Percentiles rank a stretch among this genome's conserved stretches.
Conservation (phyloP, 208 protist genomes). For the Acanthamoeba quina region DNA sequence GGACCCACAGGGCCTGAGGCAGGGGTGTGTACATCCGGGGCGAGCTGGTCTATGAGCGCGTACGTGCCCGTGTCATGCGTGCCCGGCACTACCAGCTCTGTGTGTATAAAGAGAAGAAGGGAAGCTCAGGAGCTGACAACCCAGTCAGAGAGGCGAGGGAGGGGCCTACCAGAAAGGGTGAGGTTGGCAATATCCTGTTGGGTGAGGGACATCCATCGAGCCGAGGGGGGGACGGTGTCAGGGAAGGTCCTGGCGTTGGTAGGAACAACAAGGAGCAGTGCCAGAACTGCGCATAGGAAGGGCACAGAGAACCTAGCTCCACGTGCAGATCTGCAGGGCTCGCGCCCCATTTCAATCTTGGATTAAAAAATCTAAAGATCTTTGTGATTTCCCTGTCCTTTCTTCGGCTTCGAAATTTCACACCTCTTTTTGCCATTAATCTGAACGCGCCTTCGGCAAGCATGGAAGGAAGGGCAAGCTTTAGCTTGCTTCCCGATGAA, state of each 20-base stretch:
- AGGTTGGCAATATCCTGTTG: background rate
- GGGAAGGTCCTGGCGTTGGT: too few relatives aligned
- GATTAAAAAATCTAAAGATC: too few relatives aligned
- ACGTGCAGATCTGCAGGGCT: too few relatives aligned
- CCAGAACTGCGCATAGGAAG: too few relatives aligned
- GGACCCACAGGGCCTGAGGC: background rate
- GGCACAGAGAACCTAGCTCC: too few relatives aligned
- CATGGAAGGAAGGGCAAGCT: background rate
- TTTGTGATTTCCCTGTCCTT: too few relatives aligned
- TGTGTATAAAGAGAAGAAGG: background rate
- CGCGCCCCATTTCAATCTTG: too few relatives aligned
- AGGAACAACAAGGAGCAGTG: too few relatives aligned
- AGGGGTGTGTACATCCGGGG: background rate
- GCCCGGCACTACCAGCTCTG: slow-evolving; percentile 27
- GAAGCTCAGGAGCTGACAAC: background rate
- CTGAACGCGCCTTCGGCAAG: too few relatives aligned
- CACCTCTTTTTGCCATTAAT: too few relatives aligned
- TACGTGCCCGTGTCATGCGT: slow-evolving; percentile 44
- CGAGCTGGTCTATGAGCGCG: background rate
- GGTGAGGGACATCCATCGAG: background rate
- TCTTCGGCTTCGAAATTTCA: too few relatives aligned
- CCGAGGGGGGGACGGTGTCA: background rate
- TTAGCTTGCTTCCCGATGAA: background rate
- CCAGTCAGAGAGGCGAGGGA: background rate
- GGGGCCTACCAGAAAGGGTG: background rate